Conservation (phyloP, 2,329 filamentous ascomycete genomes). For the Fusarium phyllophilum region DNA sequence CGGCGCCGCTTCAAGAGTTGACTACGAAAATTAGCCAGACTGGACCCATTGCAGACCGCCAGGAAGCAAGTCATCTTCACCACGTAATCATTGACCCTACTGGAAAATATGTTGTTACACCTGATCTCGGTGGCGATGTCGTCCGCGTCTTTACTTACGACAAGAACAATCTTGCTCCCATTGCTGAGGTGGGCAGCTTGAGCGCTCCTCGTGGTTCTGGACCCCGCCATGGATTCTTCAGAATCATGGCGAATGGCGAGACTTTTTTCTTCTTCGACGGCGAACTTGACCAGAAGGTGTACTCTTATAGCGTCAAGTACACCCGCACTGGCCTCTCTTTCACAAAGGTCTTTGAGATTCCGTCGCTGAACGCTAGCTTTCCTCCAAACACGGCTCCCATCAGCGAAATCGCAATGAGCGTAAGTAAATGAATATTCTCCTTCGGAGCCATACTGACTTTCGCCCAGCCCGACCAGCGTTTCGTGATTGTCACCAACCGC, state of each 20-base stretch:
- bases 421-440: neutral
- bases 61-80: constrained; percentile 39
- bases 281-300: constrained; percentile 39
- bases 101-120: constrained; percentile 33
- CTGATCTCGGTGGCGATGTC: constrained; percentile 38
- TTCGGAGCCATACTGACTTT: rapidly evolving
- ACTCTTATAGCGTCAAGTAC: constrained; percentile 40
- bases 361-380: constrained; percentile 25
- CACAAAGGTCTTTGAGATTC: constrained; percentile 38
- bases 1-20: constrained; percentile 29
- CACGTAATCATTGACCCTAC: constrained; percentile 40
- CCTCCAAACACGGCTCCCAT: constrained; percentile 35
- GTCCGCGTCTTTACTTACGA: constrained; percentile 36
- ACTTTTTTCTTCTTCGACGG: constrained; percentile 42
- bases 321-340: constrained; percentile 18
- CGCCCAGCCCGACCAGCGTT: constrained; percentile 31
- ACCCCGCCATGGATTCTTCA: constrained; percentile 39
- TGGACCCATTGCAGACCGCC: constrained; percentile 32
- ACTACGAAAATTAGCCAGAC: constrained; percentile 30
- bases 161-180: constrained; percentile 34
- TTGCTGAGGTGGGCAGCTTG: constrained; percentile 27
- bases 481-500: constrained; percentile 38
- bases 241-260: constrained; percentile 30
- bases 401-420: constrained; percentile 40
- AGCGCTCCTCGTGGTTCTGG: constrained; percentile 25